A percentile compares a stretch with the other conserved stretches of the same genome.
Evolutionary conservation across 2,329 filamentous ascomycete species (phyloP).

Genomic region (Venturia pyrina): DNA sequence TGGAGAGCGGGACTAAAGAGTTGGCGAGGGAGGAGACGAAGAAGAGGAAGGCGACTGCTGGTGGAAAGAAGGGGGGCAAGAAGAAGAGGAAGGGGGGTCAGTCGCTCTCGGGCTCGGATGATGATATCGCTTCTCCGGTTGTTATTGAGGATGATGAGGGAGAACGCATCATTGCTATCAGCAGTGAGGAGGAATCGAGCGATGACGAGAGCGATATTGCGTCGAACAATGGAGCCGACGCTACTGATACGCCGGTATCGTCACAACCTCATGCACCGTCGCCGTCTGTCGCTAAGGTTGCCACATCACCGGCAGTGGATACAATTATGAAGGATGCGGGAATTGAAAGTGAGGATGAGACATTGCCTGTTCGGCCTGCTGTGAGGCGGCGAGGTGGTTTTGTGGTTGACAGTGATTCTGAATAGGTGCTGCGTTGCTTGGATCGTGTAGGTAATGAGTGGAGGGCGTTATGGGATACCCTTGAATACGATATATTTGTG

Average conservation of each 20-base stretch:
- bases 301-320: background rate
- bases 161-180: slow-evolving; percentile 12
- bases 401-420: slow-evolving; percentile 32
- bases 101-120: slow-evolving; percentile 15
- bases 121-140: background rate
- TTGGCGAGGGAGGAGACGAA: slow-evolving; percentile 1
- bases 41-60: slow-evolving; percentile 11
- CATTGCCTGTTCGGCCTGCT: slow-evolving; percentile 24
- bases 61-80: slow-evolving; percentile 17
- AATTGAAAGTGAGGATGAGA: slow-evolving; percentile 28
- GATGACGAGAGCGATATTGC: slow-evolving; percentile 19
- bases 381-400: slow-evolving; percentile 32
- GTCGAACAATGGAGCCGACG: slow-evolving; percentile 23
- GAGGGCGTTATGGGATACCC: background rate
- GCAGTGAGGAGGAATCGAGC: slow-evolving; percentile 8
- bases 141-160: slow-evolving; percentile 13
- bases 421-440: background rate
- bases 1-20: slow-evolving; percentile 8
- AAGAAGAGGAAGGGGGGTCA: slow-evolving; percentile 15
- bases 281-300: background rate
- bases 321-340: slow-evolving; percentile 16
- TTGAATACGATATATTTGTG: background rate
- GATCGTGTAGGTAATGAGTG: background rate
- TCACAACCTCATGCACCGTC: slow-evolving; percentile 20
- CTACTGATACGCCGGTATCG: slow-evolving; percentile 31